Percentiles rank a stretch among this genome's conserved stretches.
These are phyloP conservation scores for Globisporangium camurandrum DNA, from an alignment of 352 stramenopile genomes.

Conservation along the genomic window DNA sequence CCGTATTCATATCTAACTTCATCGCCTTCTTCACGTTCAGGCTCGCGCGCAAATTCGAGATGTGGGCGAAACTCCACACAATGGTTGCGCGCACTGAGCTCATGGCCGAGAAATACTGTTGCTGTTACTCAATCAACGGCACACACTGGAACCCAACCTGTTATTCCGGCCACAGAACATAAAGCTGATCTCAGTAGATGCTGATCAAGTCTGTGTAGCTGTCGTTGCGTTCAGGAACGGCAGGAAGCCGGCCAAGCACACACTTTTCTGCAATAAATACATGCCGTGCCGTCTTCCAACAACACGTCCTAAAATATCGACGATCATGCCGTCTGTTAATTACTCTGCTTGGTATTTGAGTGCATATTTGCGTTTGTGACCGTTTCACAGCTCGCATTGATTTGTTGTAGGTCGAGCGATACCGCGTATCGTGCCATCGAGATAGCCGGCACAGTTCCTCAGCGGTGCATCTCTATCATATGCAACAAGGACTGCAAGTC, in stretches of 20 bases:
- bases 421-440: neutral
- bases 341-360: slow-evolving; percentile 19
- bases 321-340: slow-evolving; percentile 14
- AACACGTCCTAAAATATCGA: slow-evolving; percentile 11
- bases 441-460: no score
- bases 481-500: no score
- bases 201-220: neutral
- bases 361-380: slow-evolving; percentile 17
- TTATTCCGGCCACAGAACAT: neutral
- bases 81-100: neutral
- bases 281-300: slow-evolving; percentile 13
- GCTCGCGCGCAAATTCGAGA: neutral
- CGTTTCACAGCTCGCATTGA: slow-evolving; percentile 14
- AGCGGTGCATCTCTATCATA: no score
- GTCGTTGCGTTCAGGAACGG: no score
- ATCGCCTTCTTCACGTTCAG: neutral
- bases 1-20: neutral
- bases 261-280: slow-evolving; percentile 6
- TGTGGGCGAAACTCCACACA: neutral
- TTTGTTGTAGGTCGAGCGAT: neutral
- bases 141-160: neutral
- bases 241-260: no score
- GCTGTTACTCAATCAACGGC: neutral
- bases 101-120: neutral
- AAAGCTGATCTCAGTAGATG: neutral